Evolutionary conservation across 75 land plant species (phyloP).

Genomic region (Sequoia sempervirens): DNA sequence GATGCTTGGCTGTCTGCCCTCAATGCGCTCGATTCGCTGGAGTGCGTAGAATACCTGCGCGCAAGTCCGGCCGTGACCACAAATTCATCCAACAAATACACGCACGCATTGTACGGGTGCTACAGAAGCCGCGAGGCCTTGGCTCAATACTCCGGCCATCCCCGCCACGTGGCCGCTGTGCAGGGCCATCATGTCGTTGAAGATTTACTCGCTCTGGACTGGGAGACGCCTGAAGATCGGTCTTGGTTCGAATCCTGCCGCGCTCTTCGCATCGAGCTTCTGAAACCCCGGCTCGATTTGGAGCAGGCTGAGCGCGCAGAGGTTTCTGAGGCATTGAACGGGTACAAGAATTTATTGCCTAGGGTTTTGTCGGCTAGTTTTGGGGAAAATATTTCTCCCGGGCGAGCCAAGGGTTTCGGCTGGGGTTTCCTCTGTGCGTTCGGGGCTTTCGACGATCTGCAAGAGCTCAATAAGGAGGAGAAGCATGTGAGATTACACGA

Average conservation of each 20-base stretch:
- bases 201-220: not conserved
- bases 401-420: not conserved
- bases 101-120: not conserved
- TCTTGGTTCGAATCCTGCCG: not conserved
- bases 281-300: not conserved
- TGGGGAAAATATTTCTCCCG: conserved; percentile 3
- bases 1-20: not conserved
- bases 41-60: not conserved
- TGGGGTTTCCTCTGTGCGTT: not conserved
- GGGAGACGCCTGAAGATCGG: not conserved
- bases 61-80: not conserved
- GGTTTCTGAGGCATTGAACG: not conserved
- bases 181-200: not conserved
- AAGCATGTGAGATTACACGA: not conserved
- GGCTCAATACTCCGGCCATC: not conserved
- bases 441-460: not conserved
- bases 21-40: not conserved
- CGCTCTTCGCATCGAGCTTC: not conserved
- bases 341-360: not conserved
- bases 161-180: not conserved
- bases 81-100: not conserved
- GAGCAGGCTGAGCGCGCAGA: not conserved
- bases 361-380: not conserved
- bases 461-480: not conserved
- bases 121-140: not conserved